These are phyloP conservation scores for Cercospora beticola DNA, from an alignment of 2,329 filamentous ascomycete species.

Conservation along the genomic window DNA sequence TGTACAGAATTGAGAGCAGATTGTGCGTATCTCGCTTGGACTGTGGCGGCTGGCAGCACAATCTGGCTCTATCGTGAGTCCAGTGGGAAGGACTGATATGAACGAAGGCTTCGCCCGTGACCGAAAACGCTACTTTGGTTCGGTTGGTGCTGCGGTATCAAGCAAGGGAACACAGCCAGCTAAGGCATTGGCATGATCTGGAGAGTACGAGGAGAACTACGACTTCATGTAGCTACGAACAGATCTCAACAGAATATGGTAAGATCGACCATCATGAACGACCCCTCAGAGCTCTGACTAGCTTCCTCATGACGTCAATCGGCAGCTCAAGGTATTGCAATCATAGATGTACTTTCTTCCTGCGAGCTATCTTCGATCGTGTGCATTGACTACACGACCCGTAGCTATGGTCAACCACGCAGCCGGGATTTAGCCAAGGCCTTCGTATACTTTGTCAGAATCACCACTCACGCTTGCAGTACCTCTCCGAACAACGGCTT, in stretches of 20 bases:
- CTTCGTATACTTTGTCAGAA: neutral
- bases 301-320: neutral
- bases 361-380: neutral
- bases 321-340: neutral
- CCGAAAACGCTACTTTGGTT: neutral
- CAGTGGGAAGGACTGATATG: neutral
- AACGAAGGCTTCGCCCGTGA: neutral
- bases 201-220: neutral
- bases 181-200: neutral
- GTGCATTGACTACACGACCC: neutral
- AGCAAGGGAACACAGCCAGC: neutral
- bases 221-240: neutral
- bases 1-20: neutral
- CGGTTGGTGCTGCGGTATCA: neutral
- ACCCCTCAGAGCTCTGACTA: neutral
- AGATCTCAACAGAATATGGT: neutral
- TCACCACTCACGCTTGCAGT: neutral
- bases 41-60: neutral
- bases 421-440: neutral
- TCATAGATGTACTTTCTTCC: neutral
- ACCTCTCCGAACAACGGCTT: neutral
- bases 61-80: neutral
- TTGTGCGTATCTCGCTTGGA: neutral
- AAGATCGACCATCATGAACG: neutral
- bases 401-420: neutral